Evolutionary conservation across 495 filamentous ascomycete species (phyloP), one percentile per base, ranked within the genome.

Genomic region (Amphirosellinia nigrospora): DNA sequence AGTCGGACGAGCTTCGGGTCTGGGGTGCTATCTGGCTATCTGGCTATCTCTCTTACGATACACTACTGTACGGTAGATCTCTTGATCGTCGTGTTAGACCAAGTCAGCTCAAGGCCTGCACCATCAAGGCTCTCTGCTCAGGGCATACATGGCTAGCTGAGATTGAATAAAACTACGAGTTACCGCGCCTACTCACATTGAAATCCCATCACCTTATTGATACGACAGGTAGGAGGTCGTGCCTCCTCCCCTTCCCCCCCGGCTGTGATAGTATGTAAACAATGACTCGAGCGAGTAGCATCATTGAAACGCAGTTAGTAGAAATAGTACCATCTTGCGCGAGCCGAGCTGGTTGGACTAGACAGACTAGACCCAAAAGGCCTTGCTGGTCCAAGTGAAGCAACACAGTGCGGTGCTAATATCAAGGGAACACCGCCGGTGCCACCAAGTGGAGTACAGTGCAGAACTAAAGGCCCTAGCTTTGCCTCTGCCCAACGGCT

Each of bases 371-470:
- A 11, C 55, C 16, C 32, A 58, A 58, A 58, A 36, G 32, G 30
- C 7, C 55, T 36, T 36, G 15, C 4, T 13, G 15, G 26, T 8
- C 16, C 9, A 9, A 7, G 34, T 56, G 38, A 21, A 36, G n/a
- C 30, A n/a, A 59, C 28, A 67, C 64, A 67, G 64, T 67, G 52
- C 38, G 64, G 3, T 58, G 19, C 55, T 58, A 9, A n/a, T 43
- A 21, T 43, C 26, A 32, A 41, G n/a, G 1, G n/a, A 10, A 15
- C 52, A 21, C 23, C 55, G 55, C 30, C 21, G n/a, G 64, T 36
- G 30, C 43, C n/a, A 23, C 45, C 28, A 65, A 43, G 48, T 67
- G 64, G 64, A 41, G 38, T 21, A 67, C 64, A 56, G 64, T 66
- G 64, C 34, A 16, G 19, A 15, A 52, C 34, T 21, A n/a, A n/a